Base-by-base conservation (phyloP, 257 asterid species). In the Penstemon davidsonii region DNA sequence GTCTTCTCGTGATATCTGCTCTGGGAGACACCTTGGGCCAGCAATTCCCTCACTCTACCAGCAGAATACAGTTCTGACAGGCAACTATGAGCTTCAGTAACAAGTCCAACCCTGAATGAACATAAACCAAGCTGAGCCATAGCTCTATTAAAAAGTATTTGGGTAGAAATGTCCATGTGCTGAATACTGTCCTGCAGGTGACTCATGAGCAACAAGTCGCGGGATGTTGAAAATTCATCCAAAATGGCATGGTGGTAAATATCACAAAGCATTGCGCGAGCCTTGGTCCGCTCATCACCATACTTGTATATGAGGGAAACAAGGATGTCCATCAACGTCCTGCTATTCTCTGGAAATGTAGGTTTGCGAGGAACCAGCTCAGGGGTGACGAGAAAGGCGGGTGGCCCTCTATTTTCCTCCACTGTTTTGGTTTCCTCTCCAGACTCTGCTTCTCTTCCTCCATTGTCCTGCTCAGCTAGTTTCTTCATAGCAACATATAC, bases 201-300 rank as follows among this genome's bases (percentile, higher is more conserved):
- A 83, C 99, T 94, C 99, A 94, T 94, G 7, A 94, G 85, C 84
- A 94, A 49, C 78, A 94, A 75, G 75, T 94, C 97, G 18, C 97
- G 96, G 19, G 99, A 78, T 55, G 84, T 81, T 5, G 95, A 79
- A 62, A 94, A 94, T 15, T 91, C 91, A 53, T 91, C 96, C 44
- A 83, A 74, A 69, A 94, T 85, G 13, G 99, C 96, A 69, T 94
- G 96, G 62, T 94, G 88, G 71, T 94, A 94, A 25, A 94, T 94
- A 77, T 94, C 99, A 70, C 97, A 94, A 64, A 94, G 99, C 99
- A 94, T 91, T 1, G 99, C 99, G 55, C 97, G 97, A 45, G 99
- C 99, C 78, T 88, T 93, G 0, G 97, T 94, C 47, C 97, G 70
- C 73, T 94, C 99, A 74, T 94, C 99, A 4, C 97, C 99, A 62